Evolutionary conservation across 768 basidiomycete species (phyloP).

Genomic region (Mycena albidolilacea): DNA sequence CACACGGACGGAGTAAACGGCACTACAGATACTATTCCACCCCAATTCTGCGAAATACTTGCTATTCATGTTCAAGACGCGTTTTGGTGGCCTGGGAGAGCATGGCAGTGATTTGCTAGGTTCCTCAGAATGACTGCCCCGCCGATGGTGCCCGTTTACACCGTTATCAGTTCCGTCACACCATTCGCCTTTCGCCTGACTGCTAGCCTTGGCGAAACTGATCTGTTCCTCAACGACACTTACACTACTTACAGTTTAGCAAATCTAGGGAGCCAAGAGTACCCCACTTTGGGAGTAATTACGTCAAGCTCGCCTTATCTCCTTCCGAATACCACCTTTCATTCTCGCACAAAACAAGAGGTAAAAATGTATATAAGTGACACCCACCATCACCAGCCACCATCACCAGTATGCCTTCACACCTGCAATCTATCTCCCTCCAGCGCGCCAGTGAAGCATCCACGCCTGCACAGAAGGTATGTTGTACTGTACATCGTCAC

Average conservation of each 20-base stretch:
- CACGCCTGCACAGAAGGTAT: slow-evolving; percentile 8
- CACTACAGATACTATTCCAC: neutral
- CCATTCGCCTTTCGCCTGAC: neutral
- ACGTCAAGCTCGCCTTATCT: slow-evolving; percentile 2
- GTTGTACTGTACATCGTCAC: neutral
- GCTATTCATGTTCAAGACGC: neutral
- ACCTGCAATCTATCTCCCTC: neutral
- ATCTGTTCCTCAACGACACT: too few relatives aligned
- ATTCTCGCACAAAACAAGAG: neutral
- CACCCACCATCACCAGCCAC: neutral
- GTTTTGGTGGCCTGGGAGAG: neutral
- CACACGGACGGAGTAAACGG: neutral
- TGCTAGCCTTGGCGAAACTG: neutral
- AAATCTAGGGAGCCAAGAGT: neutral
- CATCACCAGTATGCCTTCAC: slow-evolving; percentile 3
- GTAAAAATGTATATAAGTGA: neutral
- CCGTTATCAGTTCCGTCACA: neutral
- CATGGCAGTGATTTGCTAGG: neutral
- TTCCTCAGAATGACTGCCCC: neutral
- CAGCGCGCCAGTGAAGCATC: slow-evolving; percentile 1
- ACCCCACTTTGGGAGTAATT: neutral
- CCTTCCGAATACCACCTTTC: neutral
- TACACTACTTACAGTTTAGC: neutral
- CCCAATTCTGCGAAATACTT: neutral
- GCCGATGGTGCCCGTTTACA: neutral